A percentile compares a stretch with the other conserved stretches of the same genome.
phyloP scores from a whole-genome alignment of 2,329 filamentous ascomycete genomes.

The Coleophoma eucalyptorum region DNA sequence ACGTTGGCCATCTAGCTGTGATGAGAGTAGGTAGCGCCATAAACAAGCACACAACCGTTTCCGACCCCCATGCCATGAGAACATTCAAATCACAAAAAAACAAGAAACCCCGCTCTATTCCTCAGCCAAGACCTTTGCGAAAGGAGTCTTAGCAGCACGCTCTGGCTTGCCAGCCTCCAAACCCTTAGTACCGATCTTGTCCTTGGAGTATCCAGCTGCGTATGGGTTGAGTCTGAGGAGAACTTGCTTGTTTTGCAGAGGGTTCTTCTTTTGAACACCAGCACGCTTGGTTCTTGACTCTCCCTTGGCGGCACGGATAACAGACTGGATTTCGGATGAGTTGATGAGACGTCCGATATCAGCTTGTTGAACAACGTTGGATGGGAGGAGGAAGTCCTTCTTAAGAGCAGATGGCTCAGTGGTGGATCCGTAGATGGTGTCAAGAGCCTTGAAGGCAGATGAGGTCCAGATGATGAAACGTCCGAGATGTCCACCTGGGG shows the following conservation, averaged over 20 bases:
- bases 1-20: not conserved
- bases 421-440: conserved; percentile 94
- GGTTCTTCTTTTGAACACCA: conserved; percentile 99
- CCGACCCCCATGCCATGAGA: not conserved
- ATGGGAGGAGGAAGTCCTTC: conserved; percentile 98
- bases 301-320: conserved; percentile 88
- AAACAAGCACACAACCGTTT: conserved; percentile 1
- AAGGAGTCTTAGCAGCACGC: conserved; percentile 25
- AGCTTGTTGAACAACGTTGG: conserved; percentile 88
- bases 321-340: conserved; percentile 96
- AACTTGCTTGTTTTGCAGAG: conserved; percentile 97
- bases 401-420: conserved; percentile 87
- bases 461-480: conserved; percentile 99
- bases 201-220: conserved; percentile 83
- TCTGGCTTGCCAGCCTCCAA: conserved; percentile 57
- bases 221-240: conserved; percentile 99
- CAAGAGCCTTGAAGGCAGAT: conserved; percentile 90
- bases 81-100: conserved; percentile 7
- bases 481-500: conserved; percentile 96
- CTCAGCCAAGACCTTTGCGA: conserved; percentile 42
- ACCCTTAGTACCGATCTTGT: conserved; percentile 74
- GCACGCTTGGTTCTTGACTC: conserved; percentile 84
- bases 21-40: conserved; percentile 1
- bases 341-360: conserved; percentile 98
- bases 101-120: conserved; percentile 33